Evolutionary conservation across 2,329 filamentous ascomycete species (phyloP).

Genomic region (Acarospora socialis): DNA sequence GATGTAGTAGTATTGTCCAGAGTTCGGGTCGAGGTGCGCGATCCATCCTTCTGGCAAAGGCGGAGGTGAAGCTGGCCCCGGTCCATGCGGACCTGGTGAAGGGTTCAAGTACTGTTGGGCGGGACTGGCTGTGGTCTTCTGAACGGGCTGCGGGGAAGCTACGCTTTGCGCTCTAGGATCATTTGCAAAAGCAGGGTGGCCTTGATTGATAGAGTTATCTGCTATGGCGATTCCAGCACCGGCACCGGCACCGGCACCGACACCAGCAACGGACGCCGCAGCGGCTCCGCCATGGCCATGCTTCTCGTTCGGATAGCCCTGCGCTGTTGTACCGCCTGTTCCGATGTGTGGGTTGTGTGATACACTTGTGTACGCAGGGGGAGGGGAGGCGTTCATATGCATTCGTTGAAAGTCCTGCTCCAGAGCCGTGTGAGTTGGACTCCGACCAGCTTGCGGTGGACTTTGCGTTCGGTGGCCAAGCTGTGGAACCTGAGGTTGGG

Average conservation of each 20-base stretch:
- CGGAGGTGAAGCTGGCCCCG: conserved; percentile 68
- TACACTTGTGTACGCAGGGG: conserved; percentile 87
- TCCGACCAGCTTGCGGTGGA: conserved; percentile 16
- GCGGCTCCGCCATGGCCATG: conserved; percentile 33
- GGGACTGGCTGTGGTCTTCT: conserved; percentile 21
- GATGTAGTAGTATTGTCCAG: conserved; percentile 97
- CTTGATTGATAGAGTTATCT: conserved; percentile 25
- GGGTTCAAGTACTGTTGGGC: conserved; percentile 18
- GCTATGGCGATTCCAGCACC: conserved; percentile 14
- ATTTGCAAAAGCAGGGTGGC: conserved; percentile 84
- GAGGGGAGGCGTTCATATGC: conserved; percentile 67
- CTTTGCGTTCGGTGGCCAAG: conserved; percentile 17
- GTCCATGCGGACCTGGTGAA: conserved; percentile 25
- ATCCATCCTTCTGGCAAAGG: conserved; percentile 97
- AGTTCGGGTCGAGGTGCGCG: conserved; percentile 85
- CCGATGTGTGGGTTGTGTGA: conserved; percentile 12
- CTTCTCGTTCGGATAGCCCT: conserved; percentile 65
- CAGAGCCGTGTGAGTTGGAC: conserved; percentile 48
- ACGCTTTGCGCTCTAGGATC: conserved; percentile 47
- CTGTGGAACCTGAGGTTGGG: too few relatives aligned
- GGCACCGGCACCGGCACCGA: conserved; percentile 15
- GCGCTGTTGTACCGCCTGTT: conserved; percentile 33
- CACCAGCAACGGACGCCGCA: conserved; percentile 13
- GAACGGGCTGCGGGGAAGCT: conserved; percentile 26
- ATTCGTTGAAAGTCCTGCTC: conserved; percentile 78